phyloP scores from a whole-genome alignment of 306 rosid species.

The Erythrophleum fordii region DNA sequence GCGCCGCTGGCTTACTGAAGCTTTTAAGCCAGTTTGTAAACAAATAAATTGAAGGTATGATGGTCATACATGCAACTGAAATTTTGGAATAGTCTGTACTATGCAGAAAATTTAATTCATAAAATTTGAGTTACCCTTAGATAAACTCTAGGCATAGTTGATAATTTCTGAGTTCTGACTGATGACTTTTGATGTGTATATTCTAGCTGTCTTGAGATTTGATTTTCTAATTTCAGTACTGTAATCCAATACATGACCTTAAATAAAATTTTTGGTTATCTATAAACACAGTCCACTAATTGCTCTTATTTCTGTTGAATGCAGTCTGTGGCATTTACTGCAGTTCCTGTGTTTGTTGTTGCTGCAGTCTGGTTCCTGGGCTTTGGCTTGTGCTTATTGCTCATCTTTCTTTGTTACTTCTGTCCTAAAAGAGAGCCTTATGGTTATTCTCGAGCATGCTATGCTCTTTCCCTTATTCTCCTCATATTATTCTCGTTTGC shows the following conservation, averaged over 20 bases:
- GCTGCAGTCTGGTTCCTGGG: constrained; percentile 71
- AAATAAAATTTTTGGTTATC: background rate
- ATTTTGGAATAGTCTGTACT: too few relatives aligned
- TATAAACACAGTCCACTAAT: constrained; percentile 20
- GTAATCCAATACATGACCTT: background rate
- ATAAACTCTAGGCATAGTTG: background rate
- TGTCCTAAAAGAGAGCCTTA: constrained; percentile 46
- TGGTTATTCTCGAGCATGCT: constrained; percentile 52
- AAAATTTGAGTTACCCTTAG: too few relatives aligned
- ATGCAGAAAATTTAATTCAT: too few relatives aligned
- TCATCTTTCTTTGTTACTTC: constrained; percentile 50
- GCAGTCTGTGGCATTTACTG: constrained; percentile 76
- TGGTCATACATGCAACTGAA: too few relatives aligned
- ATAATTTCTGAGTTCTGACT: background rate
- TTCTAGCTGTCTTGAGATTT: background rate
- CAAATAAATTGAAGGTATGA: too few relatives aligned
- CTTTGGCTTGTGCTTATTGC: constrained; percentile 52
- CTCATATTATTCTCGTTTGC: constrained; percentile 47
- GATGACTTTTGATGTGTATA: background rate
- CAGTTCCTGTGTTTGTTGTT: constrained; percentile 60
- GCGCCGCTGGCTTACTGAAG: too few relatives aligned
- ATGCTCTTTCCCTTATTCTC: constrained; percentile 50
- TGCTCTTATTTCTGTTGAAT: constrained; percentile 30
- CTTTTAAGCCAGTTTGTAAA: too few relatives aligned
- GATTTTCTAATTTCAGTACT: background rate